Evolutionary conservation across 768 basidiomycete genomes (phyloP).

Genomic region (Lactarius indigo): DNA sequence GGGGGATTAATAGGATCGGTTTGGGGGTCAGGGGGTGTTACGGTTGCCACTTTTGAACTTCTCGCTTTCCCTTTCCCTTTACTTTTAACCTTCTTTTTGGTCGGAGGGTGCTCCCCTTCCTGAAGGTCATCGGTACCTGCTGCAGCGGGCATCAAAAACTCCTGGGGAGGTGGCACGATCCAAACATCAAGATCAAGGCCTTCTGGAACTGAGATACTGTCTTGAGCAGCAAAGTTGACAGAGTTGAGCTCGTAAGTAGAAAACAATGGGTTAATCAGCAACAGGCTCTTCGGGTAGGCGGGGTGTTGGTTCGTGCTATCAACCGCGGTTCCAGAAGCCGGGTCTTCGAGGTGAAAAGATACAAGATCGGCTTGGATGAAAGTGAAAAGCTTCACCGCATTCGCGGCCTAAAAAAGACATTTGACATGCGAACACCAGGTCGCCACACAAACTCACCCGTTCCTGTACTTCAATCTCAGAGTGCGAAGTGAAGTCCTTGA

Average conservation of each 20-base stretch:
- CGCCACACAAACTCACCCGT: slow-evolving; percentile 51
- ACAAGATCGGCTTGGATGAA: slow-evolving; percentile 75
- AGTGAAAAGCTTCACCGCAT: slow-evolving; percentile 66
- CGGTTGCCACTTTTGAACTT: slow-evolving; percentile 37
- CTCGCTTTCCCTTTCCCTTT: slow-evolving; percentile 41
- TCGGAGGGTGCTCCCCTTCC: slow-evolving; percentile 27
- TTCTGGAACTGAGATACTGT: slow-evolving; percentile 74
- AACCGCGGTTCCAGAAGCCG: slow-evolving; percentile 37
- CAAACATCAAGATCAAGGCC: slow-evolving; percentile 83
- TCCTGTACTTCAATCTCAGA: slow-evolving; percentile 89
- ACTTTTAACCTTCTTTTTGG: slow-evolving; percentile 37
- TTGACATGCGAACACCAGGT: slow-evolving; percentile 5
- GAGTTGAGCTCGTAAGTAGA: slow-evolving; percentile 78
- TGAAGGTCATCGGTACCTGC: slow-evolving; percentile 38
- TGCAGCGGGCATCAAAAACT: slow-evolving; percentile 33
- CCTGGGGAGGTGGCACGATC: slow-evolving; percentile 64
- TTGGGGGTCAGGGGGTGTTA: slow-evolving; percentile 30
- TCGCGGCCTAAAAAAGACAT: slow-evolving; percentile 60
- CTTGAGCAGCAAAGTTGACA: slow-evolving; percentile 77
- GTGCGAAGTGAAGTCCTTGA: slow-evolving; percentile 56
- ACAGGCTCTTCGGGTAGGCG: slow-evolving; percentile 83
- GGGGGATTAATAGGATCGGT: slow-evolving; percentile 24
- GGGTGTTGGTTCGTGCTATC: slow-evolving; percentile 38
- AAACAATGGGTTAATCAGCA: slow-evolving; percentile 79
- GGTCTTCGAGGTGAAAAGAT: slow-evolving; percentile 43